phyloP scores from a whole-genome alignment of 2,329 filamentous ascomycete species.

The Xylaria sp. region DNA sequence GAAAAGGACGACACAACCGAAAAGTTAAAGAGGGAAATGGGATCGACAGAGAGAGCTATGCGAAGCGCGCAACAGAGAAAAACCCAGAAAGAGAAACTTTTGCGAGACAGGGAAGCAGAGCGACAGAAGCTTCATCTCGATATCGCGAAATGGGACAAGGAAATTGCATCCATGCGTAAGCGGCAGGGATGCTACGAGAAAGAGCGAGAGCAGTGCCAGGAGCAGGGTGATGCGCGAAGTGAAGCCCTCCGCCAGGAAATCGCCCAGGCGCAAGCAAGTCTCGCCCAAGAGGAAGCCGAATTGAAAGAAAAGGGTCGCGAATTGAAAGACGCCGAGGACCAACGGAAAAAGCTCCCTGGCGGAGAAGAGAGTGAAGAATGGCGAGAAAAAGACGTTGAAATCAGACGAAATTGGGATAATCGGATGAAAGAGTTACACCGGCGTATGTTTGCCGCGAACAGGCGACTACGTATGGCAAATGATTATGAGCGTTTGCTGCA shows the following conservation, averaged over 20 bases:
- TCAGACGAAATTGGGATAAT: constrained; percentile 67
- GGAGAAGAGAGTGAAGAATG: constrained; percentile 70
- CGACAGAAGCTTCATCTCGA: constrained; percentile 76
- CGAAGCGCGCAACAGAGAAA: constrained; percentile 82
- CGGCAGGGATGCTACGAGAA: constrained; percentile 65
- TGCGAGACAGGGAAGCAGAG: constrained; percentile 76
- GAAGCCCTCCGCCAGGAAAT: constrained; percentile 66
- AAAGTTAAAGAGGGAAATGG: constrained; percentile 83
- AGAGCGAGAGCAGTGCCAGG: constrained; percentile 63
- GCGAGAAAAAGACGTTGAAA: constrained; percentile 62
- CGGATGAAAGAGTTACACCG: constrained; percentile 65
- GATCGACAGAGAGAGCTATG: constrained; percentile 83
- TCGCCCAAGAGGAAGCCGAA: constrained; percentile 74
- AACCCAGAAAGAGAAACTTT: constrained; percentile 77
- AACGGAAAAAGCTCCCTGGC: constrained; percentile 71
- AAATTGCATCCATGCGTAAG: constrained; percentile 68
- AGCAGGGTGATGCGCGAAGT: constrained; percentile 64
- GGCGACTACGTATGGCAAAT: constrained; percentile 59
- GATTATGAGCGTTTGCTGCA: constrained; percentile 59
- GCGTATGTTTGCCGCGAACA: constrained; percentile 59
- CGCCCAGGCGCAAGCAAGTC: constrained; percentile 71
- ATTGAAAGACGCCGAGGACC: constrained; percentile 79
- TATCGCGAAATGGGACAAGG: constrained; percentile 74
- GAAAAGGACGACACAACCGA: constrained; percentile 93
- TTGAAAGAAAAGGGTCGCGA: constrained; percentile 76